A percentile compares a stretch with the other conserved stretches of the same genome.
phyloP scores from a whole-genome alignment of 768 basidiomycete genomes.

The Serendipita indica region DNA sequence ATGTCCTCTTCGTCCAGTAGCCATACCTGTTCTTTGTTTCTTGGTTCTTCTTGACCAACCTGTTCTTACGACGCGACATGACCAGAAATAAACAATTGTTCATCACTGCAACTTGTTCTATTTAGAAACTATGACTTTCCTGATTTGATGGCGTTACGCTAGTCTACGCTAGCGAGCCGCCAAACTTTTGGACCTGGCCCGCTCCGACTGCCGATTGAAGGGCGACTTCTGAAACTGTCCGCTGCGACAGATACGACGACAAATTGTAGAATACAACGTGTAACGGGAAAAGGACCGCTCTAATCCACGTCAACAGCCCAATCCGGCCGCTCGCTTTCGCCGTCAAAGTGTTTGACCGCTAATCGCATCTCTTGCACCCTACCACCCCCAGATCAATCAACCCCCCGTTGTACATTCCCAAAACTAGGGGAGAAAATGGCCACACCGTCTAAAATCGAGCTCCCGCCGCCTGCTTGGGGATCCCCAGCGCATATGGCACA shows the following conservation, averaged over 20 bases:
- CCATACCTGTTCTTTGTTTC: background rate
- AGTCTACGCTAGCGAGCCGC: background rate
- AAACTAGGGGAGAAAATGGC: too few species aligned
- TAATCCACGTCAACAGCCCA: too few species aligned
- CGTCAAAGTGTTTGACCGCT: too few species aligned
- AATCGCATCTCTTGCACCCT: too few species aligned
- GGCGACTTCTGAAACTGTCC: background rate
- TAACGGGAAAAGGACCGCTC: too few species aligned
- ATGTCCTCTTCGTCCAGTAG: background rate
- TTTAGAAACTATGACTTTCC: too few species aligned
- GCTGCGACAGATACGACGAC: background rate
- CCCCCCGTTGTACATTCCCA: too few species aligned
- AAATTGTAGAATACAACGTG: background rate
- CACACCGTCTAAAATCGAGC: background rate
- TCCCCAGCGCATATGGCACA: constrained; percentile 1
- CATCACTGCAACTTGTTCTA: too few species aligned
- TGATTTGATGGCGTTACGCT: too few species aligned
- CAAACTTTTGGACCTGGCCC: background rate
- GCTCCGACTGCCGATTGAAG: background rate
- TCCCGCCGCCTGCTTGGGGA: constrained; percentile 6
- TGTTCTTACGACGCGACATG: constrained; percentile 1
- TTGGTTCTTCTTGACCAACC: background rate
- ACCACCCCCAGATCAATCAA: too few species aligned
- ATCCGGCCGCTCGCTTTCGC: too few species aligned
- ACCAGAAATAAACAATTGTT: background rate